A percentile compares a stretch with the other conserved stretches of the same genome.
These are phyloP conservation scores for Hypoxylon sp. DNA, from an alignment of 2,329 filamentous ascomycete genomes.

Conservation along the genomic window DNA sequence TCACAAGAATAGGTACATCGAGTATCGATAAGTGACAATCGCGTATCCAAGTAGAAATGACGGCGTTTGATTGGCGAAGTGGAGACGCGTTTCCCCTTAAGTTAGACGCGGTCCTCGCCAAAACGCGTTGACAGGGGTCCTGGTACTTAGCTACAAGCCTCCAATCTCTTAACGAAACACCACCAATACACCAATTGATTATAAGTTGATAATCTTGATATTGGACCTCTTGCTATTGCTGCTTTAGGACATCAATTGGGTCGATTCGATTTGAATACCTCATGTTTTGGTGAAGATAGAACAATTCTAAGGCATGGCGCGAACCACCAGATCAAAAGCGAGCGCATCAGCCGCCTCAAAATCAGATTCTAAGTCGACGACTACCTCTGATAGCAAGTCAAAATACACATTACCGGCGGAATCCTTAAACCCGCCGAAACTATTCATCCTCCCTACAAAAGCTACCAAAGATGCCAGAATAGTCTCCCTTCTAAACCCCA, in stretches of 20 bases:
- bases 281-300: conserved; percentile 11
- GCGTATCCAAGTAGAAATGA: conserved; percentile 5
- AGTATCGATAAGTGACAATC: conserved; percentile 34
- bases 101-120: conserved; percentile 28
- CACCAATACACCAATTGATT: neutral
- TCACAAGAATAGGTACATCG: conserved; percentile 2
- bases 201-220: conserved; percentile 4
- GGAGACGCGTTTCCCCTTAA: conserved; percentile 31
- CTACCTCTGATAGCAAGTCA: conserved; percentile 50
- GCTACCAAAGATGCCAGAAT: conserved; percentile 68
- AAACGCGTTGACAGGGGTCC: conserved; percentile 37
- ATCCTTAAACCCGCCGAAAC: conserved; percentile 61
- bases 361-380: conserved; percentile 46
- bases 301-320: conserved; percentile 59
- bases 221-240: neutral
- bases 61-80: conserved; percentile 31
- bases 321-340: conserved; percentile 63
- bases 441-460: conserved; percentile 73
- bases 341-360: conserved; percentile 49
- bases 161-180: conserved; percentile 17
- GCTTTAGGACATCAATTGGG: neutral
- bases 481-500: conserved; percentile 71
- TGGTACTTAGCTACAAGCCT: conserved; percentile 15
- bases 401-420: conserved; percentile 59
- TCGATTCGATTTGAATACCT: neutral